Base-by-base conservation (phyloP, 2,329 filamentous ascomycete species). In the Trichophaea hybrida region DNA sequence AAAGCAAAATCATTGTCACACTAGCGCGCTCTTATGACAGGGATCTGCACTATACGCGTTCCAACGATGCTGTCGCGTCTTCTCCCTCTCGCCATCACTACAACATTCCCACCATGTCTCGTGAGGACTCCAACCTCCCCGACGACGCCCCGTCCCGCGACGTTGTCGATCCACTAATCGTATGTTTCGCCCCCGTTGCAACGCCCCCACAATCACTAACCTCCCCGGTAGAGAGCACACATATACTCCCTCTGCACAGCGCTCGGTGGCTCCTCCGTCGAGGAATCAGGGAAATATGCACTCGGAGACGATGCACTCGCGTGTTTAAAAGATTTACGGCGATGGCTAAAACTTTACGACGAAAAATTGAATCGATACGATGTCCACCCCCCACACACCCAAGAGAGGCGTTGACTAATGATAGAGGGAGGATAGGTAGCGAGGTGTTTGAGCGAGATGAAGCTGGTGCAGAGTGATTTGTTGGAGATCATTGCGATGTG, bases 291-390 rank as follows among this genome's bases (percentile, higher is more conserved):
- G 69, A 48, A 17, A 33, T 98, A 98, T 72, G 79, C 88, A 48
- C 82, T 97, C 38, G 93, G 93, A 73, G 91, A 97, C 73, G 91
- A 96, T 70, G 91, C 90, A 10, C 77, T 94, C 61, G 87, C 93
- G 60, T 93, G 90, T 69, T 77, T 98, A 59, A 89, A 91, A 64
- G 93, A 98, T 73, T 78, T 98, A 58, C 91, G 93, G 70, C 85
- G 85, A 80, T 98, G 93, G 93, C 79, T 98, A 66, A 89, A 88
- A 67, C 82, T 95, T 64, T 93, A 93, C 76, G 90, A 96, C 72
- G 87, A 94, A 71, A 94, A 94, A 71, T 82, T 85, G 65, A 94
- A 95, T 71, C 85, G 91, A 66, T 85, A 94, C 77, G 93, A 98
- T 70, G 93, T 98, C 50, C 24, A 24, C 24, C 24, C 1, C 24